Base-by-base conservation (phyloP, 140 eudicot genomes). In the Bidens hawaiensis region DNA sequence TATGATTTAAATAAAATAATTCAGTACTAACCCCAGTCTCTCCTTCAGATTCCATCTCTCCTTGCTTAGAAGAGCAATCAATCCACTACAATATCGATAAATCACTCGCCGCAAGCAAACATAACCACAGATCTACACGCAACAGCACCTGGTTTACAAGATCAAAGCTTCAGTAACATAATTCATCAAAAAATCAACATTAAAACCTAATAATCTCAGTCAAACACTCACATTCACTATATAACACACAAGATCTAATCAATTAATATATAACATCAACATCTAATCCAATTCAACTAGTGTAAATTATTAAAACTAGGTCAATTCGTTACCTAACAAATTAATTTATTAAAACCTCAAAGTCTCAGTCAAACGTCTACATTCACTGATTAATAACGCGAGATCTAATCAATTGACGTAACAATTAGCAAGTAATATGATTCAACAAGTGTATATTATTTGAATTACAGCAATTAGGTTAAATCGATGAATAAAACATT, bases 31-130 rank as follows among this genome's bases (percentile, higher is more conserved):
- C 94, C 94, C 85, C 85, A 53, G 79, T 74, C 75, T 79, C 94
- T 43, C 89, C 89, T 82, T 82, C 89, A n/a, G 89, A 76, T 68
- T 85, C 94, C 94, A 85, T 85, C 26, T 51, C 62, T 41, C 69
- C 68, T 31, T 13, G 52, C 66, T 60, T 54, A 54, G 48, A 53
- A 45, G 59, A 60, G 70, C 62, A 74, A 30, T 54, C 62, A 38
- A 57, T 67, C 65, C 53, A 53, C 47, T 18, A 28, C 27, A 64
- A 25, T 33, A 12, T 15, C 49, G 21, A 68, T n/a, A 17, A 51
- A 56, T 60, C 69, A 66, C 40, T 62, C 58, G 58, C 77, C 69
- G 28, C 60, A 64, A 72, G 30, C 72, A 62, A 52, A 25, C 78
- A 82, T 82, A 69, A 70, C 71, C 26, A 59, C 61, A 64, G 77